Base-by-base conservation (phyloP, 2,329 filamentous ascomycete genomes). In the Plectosphaerella cucumerina region DNA sequence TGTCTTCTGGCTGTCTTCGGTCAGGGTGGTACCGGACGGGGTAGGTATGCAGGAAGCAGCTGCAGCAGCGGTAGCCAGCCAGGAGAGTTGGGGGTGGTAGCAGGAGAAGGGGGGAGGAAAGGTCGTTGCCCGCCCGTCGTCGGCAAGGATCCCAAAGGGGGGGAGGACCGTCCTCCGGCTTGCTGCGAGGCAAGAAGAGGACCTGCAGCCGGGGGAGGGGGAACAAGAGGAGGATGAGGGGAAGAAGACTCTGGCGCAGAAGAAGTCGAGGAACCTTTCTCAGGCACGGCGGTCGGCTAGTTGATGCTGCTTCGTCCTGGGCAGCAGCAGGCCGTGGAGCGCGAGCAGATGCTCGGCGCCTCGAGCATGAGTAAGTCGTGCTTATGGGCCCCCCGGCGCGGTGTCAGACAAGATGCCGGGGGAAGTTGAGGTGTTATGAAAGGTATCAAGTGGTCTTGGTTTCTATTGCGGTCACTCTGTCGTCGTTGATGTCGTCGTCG, bases 11-110 rank as follows among this genome's bases (percentile, higher is more conserved):
- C 59, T 55, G 62, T 61, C 37, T 59, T 64, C 65, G 63, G 64
- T 65, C 61, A 65, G 62, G 49, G 61, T 59, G 62, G 58, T 54
- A 56, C 63, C 59, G 61, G 63, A 60, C 54, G 59, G 64, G 59
- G 61, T 65, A 64, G 59, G 60, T 59, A 62, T 65, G 66, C 66
- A 67, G 65, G 39, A 18, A 60, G 58, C 58, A 56, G 61, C 55
- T 54, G 53, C 46, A 55, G 48, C 50, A 53, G 53, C 43, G 51
- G 55, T 53, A 56, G 53, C 50, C 48, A 26, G 41, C 23, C 6
- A 26, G 35, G 49, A 39, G 49, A 63, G 44, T 48, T 62, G 62
- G 58, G 56, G 56, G 57, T 55, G 58, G 55, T n/a, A n/a, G n/a
- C n/a, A 53, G 58, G 52, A 59, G 58, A 57, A 60, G 58, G 49